These are phyloP conservation scores for Sarocladium oryzae DNA, from an alignment of 2,329 filamentous ascomycete genomes.

Conservation along the genomic window DNA sequence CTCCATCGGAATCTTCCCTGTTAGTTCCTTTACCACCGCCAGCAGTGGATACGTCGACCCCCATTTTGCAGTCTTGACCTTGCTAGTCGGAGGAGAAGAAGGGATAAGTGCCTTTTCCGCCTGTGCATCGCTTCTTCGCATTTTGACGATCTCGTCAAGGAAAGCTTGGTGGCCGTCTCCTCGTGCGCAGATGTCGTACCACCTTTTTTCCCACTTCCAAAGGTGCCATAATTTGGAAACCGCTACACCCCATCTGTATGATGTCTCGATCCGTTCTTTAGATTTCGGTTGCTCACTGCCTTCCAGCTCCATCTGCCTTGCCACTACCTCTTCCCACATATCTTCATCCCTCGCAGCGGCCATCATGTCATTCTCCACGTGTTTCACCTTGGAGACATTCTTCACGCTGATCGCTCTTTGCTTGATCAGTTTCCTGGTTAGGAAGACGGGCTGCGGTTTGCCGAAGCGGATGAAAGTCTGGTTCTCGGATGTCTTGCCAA, in stretches of 20 bases:
- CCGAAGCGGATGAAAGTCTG: constrained; percentile 60
- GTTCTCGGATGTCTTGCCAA: constrained; percentile 36
- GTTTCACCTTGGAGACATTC: constrained; percentile 30
- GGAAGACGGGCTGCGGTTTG: constrained; percentile 56
- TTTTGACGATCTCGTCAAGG: constrained; percentile 28
- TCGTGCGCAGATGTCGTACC: constrained; percentile 34
- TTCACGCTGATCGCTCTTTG: constrained; percentile 39
- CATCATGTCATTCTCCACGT: constrained; percentile 31
- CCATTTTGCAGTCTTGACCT: neutral
- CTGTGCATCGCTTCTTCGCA: too few relatives aligned
- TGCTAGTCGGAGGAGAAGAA: neutral
- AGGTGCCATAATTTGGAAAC: constrained; percentile 26
- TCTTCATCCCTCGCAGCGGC: constrained; percentile 35
- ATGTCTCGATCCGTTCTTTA: constrained; percentile 12
- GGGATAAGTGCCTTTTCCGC: too few relatives aligned
- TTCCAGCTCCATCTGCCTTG: constrained; percentile 18
- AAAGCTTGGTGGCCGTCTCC: constrained; percentile 27
- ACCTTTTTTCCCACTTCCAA: constrained; percentile 23
- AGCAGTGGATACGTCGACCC: neutral
- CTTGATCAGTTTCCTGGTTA: constrained; percentile 52
- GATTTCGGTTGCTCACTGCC: constrained; percentile 8
- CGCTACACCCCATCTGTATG: constrained; percentile 25
- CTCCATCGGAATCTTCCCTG: neutral
- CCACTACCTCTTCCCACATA: constrained; percentile 38
- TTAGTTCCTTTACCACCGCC: constrained; percentile 7